phyloP scores from a whole-genome alignment of 225 moss, liverwort and hornwort species.

The Polytrichum commune region DNA sequence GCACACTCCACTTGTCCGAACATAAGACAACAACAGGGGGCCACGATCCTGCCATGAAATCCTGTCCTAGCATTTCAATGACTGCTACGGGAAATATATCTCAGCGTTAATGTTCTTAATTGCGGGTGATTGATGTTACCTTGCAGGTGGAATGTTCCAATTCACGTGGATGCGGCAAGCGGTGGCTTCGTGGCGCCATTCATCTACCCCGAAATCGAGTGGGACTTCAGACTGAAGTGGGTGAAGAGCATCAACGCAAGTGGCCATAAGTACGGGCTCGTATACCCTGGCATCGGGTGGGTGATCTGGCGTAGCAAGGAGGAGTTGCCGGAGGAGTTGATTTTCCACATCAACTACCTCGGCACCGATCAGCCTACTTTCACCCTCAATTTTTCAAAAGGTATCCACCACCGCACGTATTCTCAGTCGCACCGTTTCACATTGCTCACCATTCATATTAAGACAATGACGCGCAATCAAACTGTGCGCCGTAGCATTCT shows the following conservation, averaged over 20 bases:
- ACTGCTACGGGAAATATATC: too few species aligned
- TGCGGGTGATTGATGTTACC: too few species aligned
- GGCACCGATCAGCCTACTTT: constrained; percentile 92
- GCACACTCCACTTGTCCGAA: background rate
- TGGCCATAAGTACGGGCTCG: constrained; percentile 91
- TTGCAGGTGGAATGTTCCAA: constrained; percentile 68
- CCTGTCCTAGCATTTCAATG: background rate
- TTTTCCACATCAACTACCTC: constrained; percentile 88
- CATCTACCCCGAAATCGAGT: constrained; percentile 71
- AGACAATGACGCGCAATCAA: background rate
- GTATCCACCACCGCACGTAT: constrained; percentile 14
- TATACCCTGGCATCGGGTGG: constrained; percentile 96
- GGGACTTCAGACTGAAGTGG: constrained; percentile 81
- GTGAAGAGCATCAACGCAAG: constrained; percentile 93
- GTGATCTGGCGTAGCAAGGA: constrained; percentile 66
- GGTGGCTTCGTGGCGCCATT: constrained; percentile 91
- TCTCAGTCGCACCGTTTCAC: background rate
- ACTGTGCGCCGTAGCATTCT: too few species aligned
- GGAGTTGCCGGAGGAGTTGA: constrained; percentile 72
- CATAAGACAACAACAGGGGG: background rate
- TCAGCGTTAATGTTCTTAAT: too few species aligned
- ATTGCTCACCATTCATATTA: background rate
- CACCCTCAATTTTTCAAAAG: constrained; percentile 92
- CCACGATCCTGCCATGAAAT: background rate
- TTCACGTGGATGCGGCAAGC: constrained; percentile 94